These are phyloP conservation scores for Pseudozyma tsukubaensis DNA, from an alignment of 1,284 basidiomycete genomes.

Conservation along the genomic window DNA sequence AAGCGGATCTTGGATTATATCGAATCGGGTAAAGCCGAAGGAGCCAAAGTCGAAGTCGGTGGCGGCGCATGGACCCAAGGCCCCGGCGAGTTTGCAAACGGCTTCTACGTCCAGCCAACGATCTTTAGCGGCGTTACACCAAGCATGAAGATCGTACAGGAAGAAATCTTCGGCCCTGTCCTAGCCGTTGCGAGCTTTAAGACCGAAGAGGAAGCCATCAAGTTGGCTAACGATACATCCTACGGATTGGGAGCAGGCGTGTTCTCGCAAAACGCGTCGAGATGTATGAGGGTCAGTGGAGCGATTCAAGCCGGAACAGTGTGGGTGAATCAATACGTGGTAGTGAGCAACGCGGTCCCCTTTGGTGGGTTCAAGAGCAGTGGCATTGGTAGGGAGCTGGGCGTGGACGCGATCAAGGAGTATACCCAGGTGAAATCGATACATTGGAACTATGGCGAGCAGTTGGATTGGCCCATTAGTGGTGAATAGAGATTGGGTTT, in stretches of 20 bases:
- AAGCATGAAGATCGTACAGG: constrained; percentile 74
- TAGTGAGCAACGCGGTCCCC: constrained; percentile 40
- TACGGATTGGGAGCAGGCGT: constrained; percentile 87
- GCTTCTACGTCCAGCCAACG: constrained; percentile 70
- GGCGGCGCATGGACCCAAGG: constrained; percentile 73
- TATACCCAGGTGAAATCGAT: constrained; percentile 85
- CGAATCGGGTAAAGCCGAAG: constrained; percentile 85
- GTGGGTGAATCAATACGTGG: constrained; percentile 75
- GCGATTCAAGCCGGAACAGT: constrained; percentile 83
- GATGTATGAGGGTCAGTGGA: constrained; percentile 80
- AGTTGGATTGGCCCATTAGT: constrained; percentile 33
- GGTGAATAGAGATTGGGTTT: not conserved
- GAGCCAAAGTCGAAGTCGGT: constrained; percentile 78
- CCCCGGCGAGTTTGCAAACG: constrained; percentile 74
- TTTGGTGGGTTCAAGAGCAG: constrained; percentile 58
- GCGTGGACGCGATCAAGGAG: constrained; percentile 71
- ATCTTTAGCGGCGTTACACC: constrained; percentile 76
- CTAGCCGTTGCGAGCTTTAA: constrained; percentile 73
- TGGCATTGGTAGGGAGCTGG: constrained; percentile 60
- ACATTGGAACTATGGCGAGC: constrained; percentile 75
- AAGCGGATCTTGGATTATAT: constrained; percentile 92
- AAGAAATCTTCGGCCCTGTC: constrained; percentile 81
- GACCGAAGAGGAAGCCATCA: constrained; percentile 75
- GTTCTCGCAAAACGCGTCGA: constrained; percentile 81
- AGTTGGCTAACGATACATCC: constrained; percentile 80